Evolutionary conservation across 1,284 basidiomycete genomes (phyloP).

Genomic region (Ganoderma meredithae): DNA sequence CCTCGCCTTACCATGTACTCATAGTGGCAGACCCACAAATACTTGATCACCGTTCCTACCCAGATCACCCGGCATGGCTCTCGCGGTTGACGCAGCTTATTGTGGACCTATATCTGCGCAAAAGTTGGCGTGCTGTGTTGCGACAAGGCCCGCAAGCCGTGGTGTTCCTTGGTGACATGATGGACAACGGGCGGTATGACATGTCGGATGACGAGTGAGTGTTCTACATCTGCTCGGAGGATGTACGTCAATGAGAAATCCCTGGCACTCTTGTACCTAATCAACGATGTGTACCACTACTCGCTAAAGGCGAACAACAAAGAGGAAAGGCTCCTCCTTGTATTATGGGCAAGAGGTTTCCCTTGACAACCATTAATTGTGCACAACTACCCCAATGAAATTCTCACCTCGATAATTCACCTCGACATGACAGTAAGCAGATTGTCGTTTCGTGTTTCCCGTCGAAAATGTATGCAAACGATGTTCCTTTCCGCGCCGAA

Average conservation of each 20-base stretch:
- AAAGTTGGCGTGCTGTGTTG: constrained; percentile 79
- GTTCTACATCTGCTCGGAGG: neutral
- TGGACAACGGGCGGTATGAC: constrained; percentile 78
- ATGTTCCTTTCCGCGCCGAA: neutral
- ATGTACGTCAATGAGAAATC: neutral
- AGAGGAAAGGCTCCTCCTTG: neutral
- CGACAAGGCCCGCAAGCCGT: constrained; percentile 73
- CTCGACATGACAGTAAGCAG: neutral
- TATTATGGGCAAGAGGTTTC: neutral
- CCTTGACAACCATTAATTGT: neutral
- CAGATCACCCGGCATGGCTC: constrained; percentile 54
- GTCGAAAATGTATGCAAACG: neutral
- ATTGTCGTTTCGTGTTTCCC: neutral
- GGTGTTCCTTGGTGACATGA: constrained; percentile 89
- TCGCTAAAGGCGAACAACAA: neutral
- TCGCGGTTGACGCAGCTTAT: constrained; percentile 64
- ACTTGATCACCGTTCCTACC: constrained; percentile 71
- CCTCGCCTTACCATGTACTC: constrained; percentile 68
- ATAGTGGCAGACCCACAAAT: constrained; percentile 87
- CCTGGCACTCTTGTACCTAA: neutral
- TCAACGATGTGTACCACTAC: neutral
- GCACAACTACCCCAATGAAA: neutral
- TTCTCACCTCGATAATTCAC: no score
- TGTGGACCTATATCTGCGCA: constrained; percentile 79
- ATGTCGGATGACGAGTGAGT: constrained; percentile 75